Percentiles rank a stretch among this genome's conserved stretches.
Conservation (phyloP, 805 yeast genomes). For the Candida tammaniensis region DNA sequence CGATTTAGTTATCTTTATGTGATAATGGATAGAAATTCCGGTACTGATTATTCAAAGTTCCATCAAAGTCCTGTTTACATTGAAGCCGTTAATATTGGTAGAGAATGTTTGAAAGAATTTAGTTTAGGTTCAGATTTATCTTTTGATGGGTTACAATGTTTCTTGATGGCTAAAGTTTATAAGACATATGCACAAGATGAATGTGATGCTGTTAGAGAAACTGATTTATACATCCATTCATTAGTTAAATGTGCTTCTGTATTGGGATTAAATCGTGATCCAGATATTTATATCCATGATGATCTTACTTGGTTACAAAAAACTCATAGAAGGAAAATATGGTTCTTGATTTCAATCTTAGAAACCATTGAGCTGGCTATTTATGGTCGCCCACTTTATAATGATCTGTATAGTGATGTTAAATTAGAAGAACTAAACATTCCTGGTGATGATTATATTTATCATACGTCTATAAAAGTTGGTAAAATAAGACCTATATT, state of each 20-base stretch:
- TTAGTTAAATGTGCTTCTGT: constrained; percentile 41
- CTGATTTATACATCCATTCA: constrained; percentile 20
- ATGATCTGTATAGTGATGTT: constrained; percentile 9
- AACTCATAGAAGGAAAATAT: constrained; percentile 12
- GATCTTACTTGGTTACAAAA: constrained; percentile 8
- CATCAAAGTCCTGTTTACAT: constrained; percentile 39
- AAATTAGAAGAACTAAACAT: constrained; percentile 8
- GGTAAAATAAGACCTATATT: constrained; percentile 7
- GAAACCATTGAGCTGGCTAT: constrained; percentile 11
- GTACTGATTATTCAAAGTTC: constrained; percentile 18
- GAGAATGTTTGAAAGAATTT: constrained; percentile 50
- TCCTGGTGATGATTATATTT: constrained; percentile 9
- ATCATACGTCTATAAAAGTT: constrained; percentile 5
- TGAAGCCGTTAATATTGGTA: constrained; percentile 42
- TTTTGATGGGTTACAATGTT: constrained; percentile 56
- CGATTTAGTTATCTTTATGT: constrained; percentile 35
- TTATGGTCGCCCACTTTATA: constrained; percentile 10
- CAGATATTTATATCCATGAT: constrained; percentile 30
- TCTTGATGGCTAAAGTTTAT: constrained; percentile 54
- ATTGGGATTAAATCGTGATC: constrained; percentile 50
- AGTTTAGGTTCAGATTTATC: constrained; percentile 43
- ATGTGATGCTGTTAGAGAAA: constrained; percentile 34
- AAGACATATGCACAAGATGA: constrained; percentile 58
- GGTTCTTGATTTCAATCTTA: constrained; percentile 9
- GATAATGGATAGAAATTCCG: background rate